phyloP scores from a whole-genome alignment of 108 stramenopile species.

The Bacterosira constricta region DNA sequence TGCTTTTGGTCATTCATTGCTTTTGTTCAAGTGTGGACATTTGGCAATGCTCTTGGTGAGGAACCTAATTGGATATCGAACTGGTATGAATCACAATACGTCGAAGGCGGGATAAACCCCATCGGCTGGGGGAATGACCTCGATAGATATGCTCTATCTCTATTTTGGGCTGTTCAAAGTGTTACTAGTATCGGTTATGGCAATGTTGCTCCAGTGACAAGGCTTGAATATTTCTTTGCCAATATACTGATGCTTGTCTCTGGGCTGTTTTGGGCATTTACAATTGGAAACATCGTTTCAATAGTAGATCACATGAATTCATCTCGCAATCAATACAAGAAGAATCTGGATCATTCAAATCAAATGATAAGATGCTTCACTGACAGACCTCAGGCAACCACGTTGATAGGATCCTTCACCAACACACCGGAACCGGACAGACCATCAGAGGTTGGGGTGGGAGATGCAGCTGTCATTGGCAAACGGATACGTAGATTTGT shows the following conservation, averaged over 20 bases:
- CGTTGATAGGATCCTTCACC: neutral
- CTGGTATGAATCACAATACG: slow-evolving; percentile 18
- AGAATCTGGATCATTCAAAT: slow-evolving; percentile 21
- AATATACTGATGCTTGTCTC: slow-evolving; percentile 36
- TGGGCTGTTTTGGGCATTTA: slow-evolving; percentile 55
- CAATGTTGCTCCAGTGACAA: slow-evolving; percentile 42
- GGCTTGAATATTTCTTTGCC: slow-evolving; percentile 29
- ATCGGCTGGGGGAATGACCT: slow-evolving; percentile 27
- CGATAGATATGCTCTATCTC: slow-evolving; percentile 46
- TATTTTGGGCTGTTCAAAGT: slow-evolving; percentile 57
- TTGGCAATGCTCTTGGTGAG: too few species aligned
- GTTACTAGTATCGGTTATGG: slow-evolving; percentile 57
- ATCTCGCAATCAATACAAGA: slow-evolving; percentile 4
- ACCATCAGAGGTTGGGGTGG: too few species aligned
- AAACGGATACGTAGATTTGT: slow-evolving; percentile 19
- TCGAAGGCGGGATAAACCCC: slow-evolving; percentile 40
- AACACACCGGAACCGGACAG: too few species aligned
- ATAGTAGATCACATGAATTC: slow-evolving; percentile 21
- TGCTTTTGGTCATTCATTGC: too few species aligned
- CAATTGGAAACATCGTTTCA: slow-evolving; percentile 44
- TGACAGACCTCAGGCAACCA: neutral
- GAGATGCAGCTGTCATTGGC: too few species aligned
- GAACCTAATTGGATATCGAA: slow-evolving; percentile 51
- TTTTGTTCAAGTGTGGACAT: too few species aligned
- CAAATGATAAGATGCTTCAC: slow-evolving; percentile 24